Conservation (phyloP, 805 yeast genomes). For the Wickerhamiella kazuoi region DNA sequence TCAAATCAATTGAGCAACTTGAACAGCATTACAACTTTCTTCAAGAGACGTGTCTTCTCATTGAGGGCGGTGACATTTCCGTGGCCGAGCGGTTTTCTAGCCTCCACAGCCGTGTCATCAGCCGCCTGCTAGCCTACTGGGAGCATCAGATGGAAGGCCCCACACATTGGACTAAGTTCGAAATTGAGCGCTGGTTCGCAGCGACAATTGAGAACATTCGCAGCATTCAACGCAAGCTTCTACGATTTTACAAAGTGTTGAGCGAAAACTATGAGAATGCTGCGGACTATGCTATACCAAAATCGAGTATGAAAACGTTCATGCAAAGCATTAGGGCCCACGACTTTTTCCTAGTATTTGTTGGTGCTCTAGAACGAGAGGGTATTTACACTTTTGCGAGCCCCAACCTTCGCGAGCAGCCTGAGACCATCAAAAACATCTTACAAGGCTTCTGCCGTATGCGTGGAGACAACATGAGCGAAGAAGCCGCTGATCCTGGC, state of each 20-base stretch:
- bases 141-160: constrained; percentile 57
- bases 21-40: constrained; percentile 68
- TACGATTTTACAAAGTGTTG: constrained; percentile 54
- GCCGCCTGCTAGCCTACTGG: constrained; percentile 51
- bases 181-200: constrained; percentile 34
- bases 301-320: constrained; percentile 26
- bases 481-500: constrained; percentile 27
- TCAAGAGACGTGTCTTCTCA: constrained; percentile 54
- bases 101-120: constrained; percentile 48
- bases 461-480: constrained; percentile 7
- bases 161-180: constrained; percentile 24
- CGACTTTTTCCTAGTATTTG: constrained; percentile 60
- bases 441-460: constrained; percentile 20
- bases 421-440: constrained; percentile 18
- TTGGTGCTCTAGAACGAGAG: constrained; percentile 49
- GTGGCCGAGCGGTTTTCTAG: constrained; percentile 62
- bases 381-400: constrained; percentile 76
- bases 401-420: constrained; percentile 29
- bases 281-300: constrained; percentile 24
- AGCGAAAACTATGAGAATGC: constrained; percentile 61
- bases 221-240: constrained; percentile 55
- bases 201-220: constrained; percentile 25
- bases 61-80: constrained; percentile 65
- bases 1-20: constrained; percentile 80
- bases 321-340: constrained; percentile 42